Evolutionary conservation across 2,329 filamentous ascomycete species (phyloP).

Genomic region (Aspergillus fructus): DNA sequence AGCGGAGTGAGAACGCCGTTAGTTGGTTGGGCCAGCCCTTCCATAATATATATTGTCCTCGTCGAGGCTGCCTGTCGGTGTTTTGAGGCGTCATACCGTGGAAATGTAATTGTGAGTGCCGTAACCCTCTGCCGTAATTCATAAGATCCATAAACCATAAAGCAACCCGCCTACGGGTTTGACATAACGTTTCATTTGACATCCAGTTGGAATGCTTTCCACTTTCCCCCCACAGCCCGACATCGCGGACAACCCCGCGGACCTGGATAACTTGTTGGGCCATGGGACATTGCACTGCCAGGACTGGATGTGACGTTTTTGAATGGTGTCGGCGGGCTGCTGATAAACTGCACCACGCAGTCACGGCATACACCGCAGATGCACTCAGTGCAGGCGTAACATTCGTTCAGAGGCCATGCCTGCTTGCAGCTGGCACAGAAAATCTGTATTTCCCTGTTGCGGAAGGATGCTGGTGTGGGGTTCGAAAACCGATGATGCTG

Average conservation of each 20-base stretch:
- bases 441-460: conserved; percentile 67
- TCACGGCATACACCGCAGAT: conserved; percentile 89
- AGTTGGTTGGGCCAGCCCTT: conserved; percentile 21
- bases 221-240: conserved; percentile 46
- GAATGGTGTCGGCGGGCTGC: conserved; percentile 41
- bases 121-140: conserved; percentile 26
- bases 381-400: conserved; percentile 93
- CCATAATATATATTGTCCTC: conserved; percentile 5
- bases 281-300: conserved; percentile 28
- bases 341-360: conserved; percentile 62
- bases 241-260: conserved; percentile 47
- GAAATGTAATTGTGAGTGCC: conserved; percentile 25
- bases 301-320: conserved; percentile 36
- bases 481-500: conserved; percentile 44
- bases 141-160: conserved; percentile 31
- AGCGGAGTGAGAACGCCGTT: conserved; percentile 1
- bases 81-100: conserved; percentile 19
- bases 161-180: conserved; percentile 3
- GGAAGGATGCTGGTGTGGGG: conserved; percentile 54
- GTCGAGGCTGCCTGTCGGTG: conserved; percentile 4
- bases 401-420: conserved; percentile 73
- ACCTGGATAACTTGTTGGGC: conserved; percentile 38
- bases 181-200: conserved; percentile 37
- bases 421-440: conserved; percentile 87
- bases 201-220: conserved; percentile 50